Base-by-base conservation (phyloP, 2,329 filamentous ascomycete genomes). In the Truncatella angustata region DNA sequence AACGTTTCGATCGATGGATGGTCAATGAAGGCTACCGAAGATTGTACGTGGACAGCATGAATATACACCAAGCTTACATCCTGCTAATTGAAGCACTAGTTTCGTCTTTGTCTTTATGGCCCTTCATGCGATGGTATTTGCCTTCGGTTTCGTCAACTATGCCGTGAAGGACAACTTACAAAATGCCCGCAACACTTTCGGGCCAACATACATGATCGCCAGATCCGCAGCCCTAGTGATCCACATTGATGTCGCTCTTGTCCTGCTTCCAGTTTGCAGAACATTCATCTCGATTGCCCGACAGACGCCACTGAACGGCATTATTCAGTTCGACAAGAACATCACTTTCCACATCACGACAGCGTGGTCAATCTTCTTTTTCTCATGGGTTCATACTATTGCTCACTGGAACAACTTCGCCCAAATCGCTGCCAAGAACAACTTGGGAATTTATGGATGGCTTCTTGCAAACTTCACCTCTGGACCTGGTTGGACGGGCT, bases 341-440 rank as follows among this genome's bases (percentile, higher is more conserved):
- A 91, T 92, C 68, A 90, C 88, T 40, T 93, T 94, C 72, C 90
- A 94, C 75, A 93, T 90, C 72, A 84, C 80, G 45, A 89, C 88
- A 23, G 90, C 88, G 5, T 94, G 89, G 88, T 91, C 89, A 21
- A 91, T 95, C 63, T 86, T 94, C 59, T 91, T 93, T 73, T 95
- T 90, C 70, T 90, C 89, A 11, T 91, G 88, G 86, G 81, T 93
- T 1, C 90, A 94, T 72, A 92, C 88, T 16, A 84, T 93, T 63
- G 87, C 90, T 26, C 90, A 94, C 72, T 92, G 88, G 88, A 88
- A 89, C 76, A 94, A 94, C 74, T 86, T 92, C 63, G 90, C 86
- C 18, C 86, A 87, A 70, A 83, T 91, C 53, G 82, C 90, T 4
- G 81, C 82, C 56, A 85, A 88, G 73, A 85, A 91, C 69, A 84